phyloP scores from a whole-genome alignment of 371 early-diverging fungal species.

The Mortierella sp. region DNA sequence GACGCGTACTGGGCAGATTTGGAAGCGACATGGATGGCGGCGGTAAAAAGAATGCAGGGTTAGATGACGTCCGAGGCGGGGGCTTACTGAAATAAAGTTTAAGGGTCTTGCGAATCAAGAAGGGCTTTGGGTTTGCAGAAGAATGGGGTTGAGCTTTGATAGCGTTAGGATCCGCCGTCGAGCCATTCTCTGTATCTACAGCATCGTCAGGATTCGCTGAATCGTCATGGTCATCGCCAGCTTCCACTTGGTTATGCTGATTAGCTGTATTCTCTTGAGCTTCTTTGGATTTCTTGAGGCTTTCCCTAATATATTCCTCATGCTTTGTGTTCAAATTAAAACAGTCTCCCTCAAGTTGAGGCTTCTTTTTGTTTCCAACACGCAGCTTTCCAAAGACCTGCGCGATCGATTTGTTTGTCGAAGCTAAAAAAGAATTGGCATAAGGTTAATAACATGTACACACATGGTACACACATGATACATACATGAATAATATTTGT shows the following conservation, averaged over 20 bases:
- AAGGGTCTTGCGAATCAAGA: constrained; percentile 40
- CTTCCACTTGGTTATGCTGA: not conserved
- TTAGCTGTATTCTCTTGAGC: not conserved
- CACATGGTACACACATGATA: too few species aligned
- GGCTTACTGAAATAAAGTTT: constrained; percentile 42
- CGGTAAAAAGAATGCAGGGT: constrained; percentile 24
- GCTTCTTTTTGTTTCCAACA: constrained; percentile 32
- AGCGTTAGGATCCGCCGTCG: not conserved
- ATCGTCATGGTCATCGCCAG: not conserved
- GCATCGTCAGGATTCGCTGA: not conserved
- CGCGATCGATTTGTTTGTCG: constrained; percentile 32
- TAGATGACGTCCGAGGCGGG: constrained; percentile 17
- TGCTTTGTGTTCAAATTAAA: constrained; percentile 32
- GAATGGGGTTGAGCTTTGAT: not conserved
- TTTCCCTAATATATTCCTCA: constrained; percentile 33
- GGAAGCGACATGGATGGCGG: constrained; percentile 47
- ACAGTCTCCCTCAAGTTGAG: constrained; percentile 28
- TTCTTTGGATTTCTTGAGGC: constrained; percentile 17
- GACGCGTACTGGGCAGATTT: constrained; percentile 44
- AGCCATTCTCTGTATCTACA: not conserved
- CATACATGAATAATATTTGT: not conserved
- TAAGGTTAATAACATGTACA: not conserved
- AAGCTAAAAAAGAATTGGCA: constrained; percentile 1
- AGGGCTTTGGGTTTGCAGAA: constrained; percentile 16
- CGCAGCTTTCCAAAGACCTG: constrained; percentile 42